Evolutionary conservation across 106 monocot genomes (phyloP).

Genomic region (Triglochin maritima): DNA sequence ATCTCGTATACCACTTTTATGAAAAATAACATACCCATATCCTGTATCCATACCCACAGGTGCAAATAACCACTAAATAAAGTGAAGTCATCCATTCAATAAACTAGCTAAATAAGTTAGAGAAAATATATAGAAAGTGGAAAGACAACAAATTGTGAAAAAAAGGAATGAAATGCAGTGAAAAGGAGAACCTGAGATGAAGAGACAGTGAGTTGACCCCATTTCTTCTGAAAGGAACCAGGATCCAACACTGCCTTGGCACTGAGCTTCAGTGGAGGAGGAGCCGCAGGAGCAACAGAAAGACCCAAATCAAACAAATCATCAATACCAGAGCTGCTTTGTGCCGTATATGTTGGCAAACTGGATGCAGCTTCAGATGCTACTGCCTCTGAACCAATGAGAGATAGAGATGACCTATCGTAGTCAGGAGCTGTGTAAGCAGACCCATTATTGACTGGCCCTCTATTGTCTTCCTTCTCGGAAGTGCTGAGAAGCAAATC

Average conservation of each 20-base stretch:
- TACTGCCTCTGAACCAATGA: constrained; percentile 18
- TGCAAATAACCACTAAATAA: too few relatives aligned
- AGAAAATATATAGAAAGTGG: neutral
- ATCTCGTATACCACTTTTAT: too few relatives aligned
- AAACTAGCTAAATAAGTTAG: neutral
- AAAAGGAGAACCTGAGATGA: constrained; percentile 45
- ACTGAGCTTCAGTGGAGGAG: constrained; percentile 59
- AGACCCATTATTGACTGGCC: constrained; percentile 34
- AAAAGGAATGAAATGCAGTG: neutral
- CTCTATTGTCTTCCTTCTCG: constrained; percentile 83
- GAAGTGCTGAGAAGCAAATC: constrained; percentile 77
- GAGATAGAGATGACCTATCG: constrained; percentile 24
- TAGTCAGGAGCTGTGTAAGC: constrained; percentile 69
- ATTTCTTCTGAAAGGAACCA: constrained; percentile 83
- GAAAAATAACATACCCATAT: too few relatives aligned
- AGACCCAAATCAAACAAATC: constrained; percentile 83
- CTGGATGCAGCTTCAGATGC: constrained; percentile 20
- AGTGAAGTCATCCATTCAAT: too few relatives aligned
- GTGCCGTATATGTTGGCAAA: constrained; percentile 14
- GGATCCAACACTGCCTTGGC: constrained; percentile 81
- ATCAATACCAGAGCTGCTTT: constrained; percentile 45
- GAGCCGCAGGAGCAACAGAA: constrained; percentile 24
- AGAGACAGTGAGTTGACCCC: constrained; percentile 62
- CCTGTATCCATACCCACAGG: too few relatives aligned
- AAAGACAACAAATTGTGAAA: neutral